phyloP scores from a whole-genome alignment of 1,284 basidiomycete genomes.

The Ganoderma resinaceum region DNA sequence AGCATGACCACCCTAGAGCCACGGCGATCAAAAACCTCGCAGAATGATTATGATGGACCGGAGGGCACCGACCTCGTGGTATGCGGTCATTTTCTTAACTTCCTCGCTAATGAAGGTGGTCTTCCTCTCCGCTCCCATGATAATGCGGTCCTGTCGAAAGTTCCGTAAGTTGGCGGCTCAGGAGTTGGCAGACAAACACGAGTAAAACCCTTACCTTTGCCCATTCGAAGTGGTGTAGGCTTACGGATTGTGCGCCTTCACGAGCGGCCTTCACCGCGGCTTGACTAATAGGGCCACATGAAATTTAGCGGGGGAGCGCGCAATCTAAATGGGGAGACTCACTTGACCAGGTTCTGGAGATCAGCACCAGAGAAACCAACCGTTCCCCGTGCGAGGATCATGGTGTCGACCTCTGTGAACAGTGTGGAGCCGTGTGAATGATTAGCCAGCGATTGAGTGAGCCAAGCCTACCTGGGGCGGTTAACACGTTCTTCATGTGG shows the following conservation, averaged over 20 bases:
- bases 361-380: slow-evolving; percentile 94
- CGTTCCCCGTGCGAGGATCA: slow-evolving; percentile 88
- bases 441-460: slow-evolving; percentile 8
- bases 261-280: slow-evolving; percentile 94
- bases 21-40: slow-evolving; percentile 18
- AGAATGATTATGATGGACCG: slow-evolving; percentile 9
- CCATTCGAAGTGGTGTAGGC: slow-evolving; percentile 92
- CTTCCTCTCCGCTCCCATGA: slow-evolving; percentile 94
- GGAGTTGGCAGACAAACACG: neutral
- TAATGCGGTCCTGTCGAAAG: slow-evolving; percentile 77
- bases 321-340: slow-evolving; percentile 36
- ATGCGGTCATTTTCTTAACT: slow-evolving; percentile 88
- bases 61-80: slow-evolving; percentile 76
- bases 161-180: slow-evolving; percentile 9
- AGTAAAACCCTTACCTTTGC: slow-evolving; percentile 70
- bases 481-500: slow-evolving; percentile 84
- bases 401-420: slow-evolving; percentile 77
- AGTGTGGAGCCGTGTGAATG: slow-evolving; percentile 23
- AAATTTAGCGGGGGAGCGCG: slow-evolving; percentile 2
- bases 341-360: slow-evolving; percentile 94
- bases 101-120: slow-evolving; percentile 88
- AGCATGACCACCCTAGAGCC: slow-evolving; percentile 84
- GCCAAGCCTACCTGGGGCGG: slow-evolving; percentile 57
- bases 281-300: slow-evolving; percentile 52
- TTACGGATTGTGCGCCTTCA: slow-evolving; percentile 76